Conservation (phyloP, 345 rosid genomes). For the Salix koriyanagi region DNA sequence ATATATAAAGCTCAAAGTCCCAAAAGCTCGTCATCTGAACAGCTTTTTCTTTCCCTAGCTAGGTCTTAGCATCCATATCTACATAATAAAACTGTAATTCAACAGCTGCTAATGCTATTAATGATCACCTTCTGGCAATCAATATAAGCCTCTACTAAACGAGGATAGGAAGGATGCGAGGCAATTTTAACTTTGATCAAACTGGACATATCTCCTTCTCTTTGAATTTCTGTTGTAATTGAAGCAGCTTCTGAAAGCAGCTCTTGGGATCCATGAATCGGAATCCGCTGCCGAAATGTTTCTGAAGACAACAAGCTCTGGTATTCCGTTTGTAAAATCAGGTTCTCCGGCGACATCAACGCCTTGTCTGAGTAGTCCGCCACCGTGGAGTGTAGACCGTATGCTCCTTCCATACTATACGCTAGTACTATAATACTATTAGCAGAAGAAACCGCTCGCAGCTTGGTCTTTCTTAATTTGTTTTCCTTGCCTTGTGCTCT, state of each 20-base stretch:
- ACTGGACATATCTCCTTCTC: conserved; percentile 38
- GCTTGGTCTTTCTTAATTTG: background rate
- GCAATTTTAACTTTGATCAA: conserved; percentile 73
- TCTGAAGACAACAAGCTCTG: conserved; percentile 34
- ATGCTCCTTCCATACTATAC: conserved; percentile 69
- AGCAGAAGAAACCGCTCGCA: background rate
- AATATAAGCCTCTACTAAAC: conserved; percentile 75
- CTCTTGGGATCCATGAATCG: conserved; percentile 64
- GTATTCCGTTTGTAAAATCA: conserved; percentile 50
- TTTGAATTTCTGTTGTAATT: conserved; percentile 46
- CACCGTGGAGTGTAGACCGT: conserved; percentile 44
- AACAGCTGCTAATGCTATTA: background rate
- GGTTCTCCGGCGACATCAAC: conserved; percentile 64
- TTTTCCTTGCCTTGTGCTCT: background rate
- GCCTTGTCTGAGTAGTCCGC: conserved; percentile 55
- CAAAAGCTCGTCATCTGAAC: background rate
- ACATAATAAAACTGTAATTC: background rate
- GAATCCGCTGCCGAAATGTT: conserved; percentile 34
- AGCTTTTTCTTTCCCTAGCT: background rate
- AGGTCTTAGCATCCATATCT: background rate
- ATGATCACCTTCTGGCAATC: conserved; percentile 89
- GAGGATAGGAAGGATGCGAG: conserved; percentile 78
- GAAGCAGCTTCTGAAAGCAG: conserved; percentile 59
- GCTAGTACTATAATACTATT: background rate
- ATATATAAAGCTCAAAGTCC: no score